phyloP scores from a whole-genome alignment of 148 eudicot genomes.

The Persicaria tinctoria region DNA sequence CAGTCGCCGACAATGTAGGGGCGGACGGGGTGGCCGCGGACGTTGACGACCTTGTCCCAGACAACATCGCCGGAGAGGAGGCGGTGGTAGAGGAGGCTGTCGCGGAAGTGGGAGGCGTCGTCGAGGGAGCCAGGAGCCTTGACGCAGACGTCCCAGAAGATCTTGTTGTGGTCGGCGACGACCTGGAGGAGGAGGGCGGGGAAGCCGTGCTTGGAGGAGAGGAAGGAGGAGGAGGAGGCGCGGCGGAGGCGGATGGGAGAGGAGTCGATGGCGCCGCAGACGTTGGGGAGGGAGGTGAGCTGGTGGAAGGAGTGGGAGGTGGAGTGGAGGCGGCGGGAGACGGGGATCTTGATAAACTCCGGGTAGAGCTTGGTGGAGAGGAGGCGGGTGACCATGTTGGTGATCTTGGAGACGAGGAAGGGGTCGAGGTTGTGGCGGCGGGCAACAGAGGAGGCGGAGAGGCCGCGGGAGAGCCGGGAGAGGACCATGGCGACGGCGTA shows the following conservation, averaged over 20 bases:
- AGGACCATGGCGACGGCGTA: conserved; percentile 96
- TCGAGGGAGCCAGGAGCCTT: conserved; percentile 81
- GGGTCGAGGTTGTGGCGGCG: conserved; percentile 69
- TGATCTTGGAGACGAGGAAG: conserved; percentile 77
- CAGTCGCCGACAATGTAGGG: conserved; percentile 87
- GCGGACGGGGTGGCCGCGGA: conserved; percentile 74
- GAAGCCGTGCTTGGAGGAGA: conserved; percentile 35
- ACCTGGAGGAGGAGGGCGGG: conserved; percentile 75
- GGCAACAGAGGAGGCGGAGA: conserved; percentile 52
- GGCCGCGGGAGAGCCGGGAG: conserved; percentile 61
- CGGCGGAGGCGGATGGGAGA: conserved; percentile 35
- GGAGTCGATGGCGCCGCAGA: conserved; percentile 74
- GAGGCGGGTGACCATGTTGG: conserved; percentile 90
- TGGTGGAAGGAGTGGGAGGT: conserved; percentile 65
- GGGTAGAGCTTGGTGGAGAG: conserved; percentile 82
- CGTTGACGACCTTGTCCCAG: conserved; percentile 78
- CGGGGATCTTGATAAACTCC: conserved; percentile 84
- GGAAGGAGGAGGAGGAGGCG: conserved; percentile 29
- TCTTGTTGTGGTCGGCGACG: conserved; percentile 85
- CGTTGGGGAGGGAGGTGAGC: conserved; percentile 55
- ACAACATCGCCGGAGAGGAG: conserved; percentile 73
- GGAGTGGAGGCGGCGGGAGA: conserved; percentile 53
- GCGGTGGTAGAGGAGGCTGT: conserved; percentile 67
- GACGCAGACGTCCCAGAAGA: conserved; percentile 96
- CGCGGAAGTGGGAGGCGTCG: conserved; percentile 82